Percentiles rank a stretch among this genome's conserved stretches.
phyloP scores from a whole-genome alignment of 2,329 filamentous ascomycete genomes.

The Beauveria bassiana region DNA sequence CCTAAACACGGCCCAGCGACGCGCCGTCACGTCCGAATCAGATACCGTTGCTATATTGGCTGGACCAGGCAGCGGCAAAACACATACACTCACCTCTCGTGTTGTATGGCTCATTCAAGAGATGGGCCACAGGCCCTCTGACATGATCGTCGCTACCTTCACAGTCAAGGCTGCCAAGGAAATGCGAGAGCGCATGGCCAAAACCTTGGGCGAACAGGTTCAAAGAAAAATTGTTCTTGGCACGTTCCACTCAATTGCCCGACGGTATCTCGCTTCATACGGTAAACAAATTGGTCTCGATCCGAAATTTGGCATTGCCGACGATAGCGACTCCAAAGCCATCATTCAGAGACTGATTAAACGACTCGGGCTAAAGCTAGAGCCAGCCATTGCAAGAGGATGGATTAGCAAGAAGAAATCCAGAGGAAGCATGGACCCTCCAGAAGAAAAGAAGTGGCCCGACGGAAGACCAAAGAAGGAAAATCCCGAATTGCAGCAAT shows the following conservation, averaged over 20 bases:
- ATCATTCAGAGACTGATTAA: slow-evolving; percentile 81
- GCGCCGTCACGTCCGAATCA: slow-evolving; percentile 45
- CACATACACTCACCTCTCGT: slow-evolving; percentile 86
- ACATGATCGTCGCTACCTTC: slow-evolving; percentile 93
- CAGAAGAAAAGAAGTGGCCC: slow-evolving; percentile 20
- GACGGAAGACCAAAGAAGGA: slow-evolving; percentile 27
- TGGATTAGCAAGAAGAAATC: slow-evolving; percentile 68
- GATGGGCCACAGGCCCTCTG: slow-evolving; percentile 65
- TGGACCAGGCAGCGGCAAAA: slow-evolving; percentile 74
- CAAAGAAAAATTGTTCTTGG: slow-evolving; percentile 76
- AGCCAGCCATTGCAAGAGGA: slow-evolving; percentile 60
- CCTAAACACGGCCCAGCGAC: slow-evolving; percentile 48
- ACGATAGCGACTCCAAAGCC: slow-evolving; percentile 69
- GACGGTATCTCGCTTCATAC: slow-evolving; percentile 76
- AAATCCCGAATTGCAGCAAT: slow-evolving; percentile 55
- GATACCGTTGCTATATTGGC: slow-evolving; percentile 58
- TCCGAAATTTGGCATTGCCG: slow-evolving; percentile 84
- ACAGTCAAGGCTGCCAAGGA: slow-evolving; percentile 90
- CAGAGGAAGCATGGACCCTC: slow-evolving; percentile 38
- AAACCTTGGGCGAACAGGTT: slow-evolving; percentile 67
- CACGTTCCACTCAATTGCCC: slow-evolving; percentile 90
- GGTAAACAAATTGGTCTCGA: slow-evolving; percentile 75
- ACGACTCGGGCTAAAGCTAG: slow-evolving; percentile 57
- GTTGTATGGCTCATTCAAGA: slow-evolving; percentile 80
- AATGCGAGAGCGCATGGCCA: slow-evolving; percentile 83